Evolutionary conservation across 257 asterid genomes (phyloP), one percentile per base, ranked within the genome.

Genomic region (Rubia yunnanensis): DNA sequence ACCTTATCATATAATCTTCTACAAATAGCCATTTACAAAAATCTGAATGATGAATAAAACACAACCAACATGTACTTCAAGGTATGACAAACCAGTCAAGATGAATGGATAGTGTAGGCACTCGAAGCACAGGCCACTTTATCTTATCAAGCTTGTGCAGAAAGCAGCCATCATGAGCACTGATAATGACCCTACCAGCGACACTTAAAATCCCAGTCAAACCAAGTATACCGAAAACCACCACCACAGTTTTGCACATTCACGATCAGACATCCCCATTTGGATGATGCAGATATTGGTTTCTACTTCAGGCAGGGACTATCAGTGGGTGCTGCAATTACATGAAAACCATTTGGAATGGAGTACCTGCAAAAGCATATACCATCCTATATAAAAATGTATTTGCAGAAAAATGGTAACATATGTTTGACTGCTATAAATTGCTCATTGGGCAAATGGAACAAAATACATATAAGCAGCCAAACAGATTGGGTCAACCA

Each of bases 161-260:
- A 75, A 87, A 89, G 76, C 89, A 89, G 71, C 96, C 97, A 78
- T 90, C 90, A 46, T 78, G 79, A 49, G 83, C 82, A 80, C 92
- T 88, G 70, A 90, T 65, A 66, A 94, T 88, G 68, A 86, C 97
- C 82, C 97, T 79, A 77, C 99, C 99, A 70, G 97, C 99, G 68
- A 92, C 86, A 76, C 94, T 92, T 63, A 92, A n/a, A 73, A 77
- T 92, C 99, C 69, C 99, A 78, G 76, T 92, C 99, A 71, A 92
- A 92, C 99, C 99, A 92, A 70, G 99, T 92, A 69, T 92, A 94
- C 99, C 99, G 89, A 72, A 92, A 80, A 72, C 97, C 99, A 70
- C 95, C 86, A 49, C 99, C 99, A 79, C 89, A 92, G 64, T 92
- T 87, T 77, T 90, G 96, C 70, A 94, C 97, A 60, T 81, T 86